Evolutionary conservation across 768 basidiomycete species (phyloP), one percentile per base, ranked within the genome.

Genomic region (Sistotremastrum niveocremeum): DNA sequence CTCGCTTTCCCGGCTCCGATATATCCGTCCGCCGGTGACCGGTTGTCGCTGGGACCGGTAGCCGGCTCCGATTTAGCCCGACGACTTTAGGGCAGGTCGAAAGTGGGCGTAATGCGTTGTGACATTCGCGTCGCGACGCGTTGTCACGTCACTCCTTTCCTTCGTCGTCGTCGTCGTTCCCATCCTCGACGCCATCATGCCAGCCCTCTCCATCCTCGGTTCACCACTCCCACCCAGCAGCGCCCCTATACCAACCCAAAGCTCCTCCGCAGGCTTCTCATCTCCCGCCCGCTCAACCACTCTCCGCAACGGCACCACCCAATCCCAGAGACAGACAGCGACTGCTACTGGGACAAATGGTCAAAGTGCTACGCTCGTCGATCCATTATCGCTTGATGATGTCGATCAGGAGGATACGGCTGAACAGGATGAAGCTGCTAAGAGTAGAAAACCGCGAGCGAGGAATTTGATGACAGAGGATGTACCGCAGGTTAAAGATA

Each of bases 401-500:
- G 58, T 54, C 9, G 50, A 34, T 31, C 29, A 41, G 31, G 65
- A 60, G 36, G 69, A 65, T 5, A 70, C 51, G 6, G 52, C 51
- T 11, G 58, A 60, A 6, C 62, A 66, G n/a, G 70, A 73, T 32
- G 68, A 60, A 6, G 46, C 60, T 4, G 60, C 56, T 6, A 52
- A 52, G n/a, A 68, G 73, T 47, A 67, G 72, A 46, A 70, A 72
- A 38, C 69, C 72, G 46, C 67, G 68, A 44, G 57, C 60, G 1
- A 62, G 62, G 34, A 57, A 58, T 29, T 67, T 67, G 48, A 65
- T 63, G 7, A 73, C 73, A 45, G 73, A 66, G 4, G 85, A 91
- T 55, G 74, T 95, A 0, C 86, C 91, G 3, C 67, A 87, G 43
- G 91, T 98, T 2, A 82, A 81, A 55, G 95, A 98, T 64, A 81